Evolutionary conservation across 2,329 filamentous ascomycete species (phyloP), one percentile per base, ranked within the genome.

Genomic region (Colletotrichum limetticola): DNA sequence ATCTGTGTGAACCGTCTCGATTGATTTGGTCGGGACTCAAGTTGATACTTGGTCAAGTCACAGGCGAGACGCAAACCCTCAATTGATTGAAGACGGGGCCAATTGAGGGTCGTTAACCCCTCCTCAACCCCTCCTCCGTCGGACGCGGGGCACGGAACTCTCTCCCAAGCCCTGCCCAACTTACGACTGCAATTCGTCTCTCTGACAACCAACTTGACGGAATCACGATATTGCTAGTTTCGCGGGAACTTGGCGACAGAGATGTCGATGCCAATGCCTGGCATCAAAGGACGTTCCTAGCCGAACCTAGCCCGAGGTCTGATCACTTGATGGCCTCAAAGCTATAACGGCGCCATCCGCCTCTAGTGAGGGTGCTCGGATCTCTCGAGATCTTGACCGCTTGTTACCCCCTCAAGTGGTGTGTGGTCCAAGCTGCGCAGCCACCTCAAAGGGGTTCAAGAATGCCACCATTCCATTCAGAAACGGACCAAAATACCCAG

Each of bases 321-420:
- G 55, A 61, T 26, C 35, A 52, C 46, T n/a, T 12, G 30, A 63
- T 52, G 55, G 60, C 71, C 46, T 70, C 66, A 62, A 70, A 49
- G 58, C 52, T 32, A 55, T 49, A 55, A 37, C 24, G 55, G 59
- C 61, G 67, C 70, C 70, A 55, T 55, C 66, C 65, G 55, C 59
- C 67, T 30, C 52, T 70, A 66, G 66, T 37, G 61, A 26, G 11
- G 66, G 63, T 49, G 71, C 71, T 71, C 66, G 66, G 66, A 57
- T 62, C 61, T 30, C 37, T 57, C 59, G 46, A 57, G 35, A 22
- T 56, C 55, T 71, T 66, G 67, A 73, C 71, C 71, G 71, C 71
- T 61, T 73, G 56, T 71, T 71, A 35, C 60, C 42, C 37, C 46
- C 53, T 55, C n/a, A 22, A 60, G 55, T 59, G 49, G 55, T 55